Evolutionary conservation across 176 grass and related monocot genomes (phyloP).

Genomic region (Pontederia paniculata): DNA sequence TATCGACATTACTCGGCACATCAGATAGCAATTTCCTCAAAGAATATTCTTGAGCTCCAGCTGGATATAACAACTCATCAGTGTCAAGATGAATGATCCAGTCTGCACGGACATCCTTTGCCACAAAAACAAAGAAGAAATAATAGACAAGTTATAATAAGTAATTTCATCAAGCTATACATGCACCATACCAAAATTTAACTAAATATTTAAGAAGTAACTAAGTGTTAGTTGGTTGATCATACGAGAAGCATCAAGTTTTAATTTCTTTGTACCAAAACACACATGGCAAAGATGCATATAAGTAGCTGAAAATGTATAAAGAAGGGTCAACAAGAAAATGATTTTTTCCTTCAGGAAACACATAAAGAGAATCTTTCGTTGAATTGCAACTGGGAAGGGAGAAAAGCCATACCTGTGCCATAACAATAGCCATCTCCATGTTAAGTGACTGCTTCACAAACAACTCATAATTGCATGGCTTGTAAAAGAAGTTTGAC

Average conservation of each 20-base stretch:
- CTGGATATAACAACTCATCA: conserved; percentile 92
- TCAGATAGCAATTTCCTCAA: conserved; percentile 86
- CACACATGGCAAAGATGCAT: too few species aligned
- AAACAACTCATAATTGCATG: conserved; percentile 97
- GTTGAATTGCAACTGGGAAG: conserved; percentile 8
- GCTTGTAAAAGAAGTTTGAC: conserved; percentile 90
- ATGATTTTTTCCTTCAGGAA: too few species aligned
- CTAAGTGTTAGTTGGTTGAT: too few species aligned
- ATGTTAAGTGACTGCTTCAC: conserved; percentile 98
- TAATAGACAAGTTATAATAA: not conserved
- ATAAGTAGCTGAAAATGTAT: not conserved
- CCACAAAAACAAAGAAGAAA: not conserved
- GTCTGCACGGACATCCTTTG: conserved; percentile 73
- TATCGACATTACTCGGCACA: conserved; percentile 91
- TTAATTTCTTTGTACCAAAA: too few species aligned
- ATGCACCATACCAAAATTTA: conserved; percentile 4
- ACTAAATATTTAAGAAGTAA: too few species aligned
- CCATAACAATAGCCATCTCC: conserved; percentile 99
- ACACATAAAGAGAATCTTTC: too few species aligned
- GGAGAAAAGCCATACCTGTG: conserved; percentile 48
- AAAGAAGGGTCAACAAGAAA: too few species aligned
- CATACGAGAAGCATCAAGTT: too few species aligned
- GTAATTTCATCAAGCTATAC: not conserved
- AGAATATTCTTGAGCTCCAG: conserved; percentile 77
- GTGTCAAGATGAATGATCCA: conserved; percentile 99